Conservation (phyloP, 108 stramenopile species). For the Skeletonema costatum region DNA sequence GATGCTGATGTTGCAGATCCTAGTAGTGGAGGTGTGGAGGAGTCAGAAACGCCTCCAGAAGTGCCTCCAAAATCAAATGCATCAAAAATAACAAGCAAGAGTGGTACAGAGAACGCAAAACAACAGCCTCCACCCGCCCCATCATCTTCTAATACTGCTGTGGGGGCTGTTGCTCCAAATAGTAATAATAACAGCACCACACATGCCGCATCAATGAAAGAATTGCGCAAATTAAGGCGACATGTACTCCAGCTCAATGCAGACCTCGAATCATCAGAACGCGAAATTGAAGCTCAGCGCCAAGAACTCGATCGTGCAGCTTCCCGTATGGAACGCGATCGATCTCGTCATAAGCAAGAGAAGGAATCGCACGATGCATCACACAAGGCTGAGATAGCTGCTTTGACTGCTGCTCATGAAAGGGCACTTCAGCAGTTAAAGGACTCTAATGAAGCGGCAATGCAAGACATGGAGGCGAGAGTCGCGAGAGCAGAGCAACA, state of each 20-base stretch:
- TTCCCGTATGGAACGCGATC: conserved; percentile 79
- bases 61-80: not conserved
- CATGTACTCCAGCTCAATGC: conserved; percentile 77
- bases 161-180: not conserved
- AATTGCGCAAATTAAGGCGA: conserved; percentile 67
- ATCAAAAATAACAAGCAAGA: not conserved
- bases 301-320: conserved; percentile 75
- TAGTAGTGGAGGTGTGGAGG: not conserved
- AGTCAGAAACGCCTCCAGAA: not conserved
- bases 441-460: conserved; percentile 38
- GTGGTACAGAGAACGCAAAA: not conserved
- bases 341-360: conserved; percentile 61
- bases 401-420: conserved; percentile 59
- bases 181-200: not conserved
- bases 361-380: conserved; percentile 52
- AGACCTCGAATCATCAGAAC: conserved; percentile 75
- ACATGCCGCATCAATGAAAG: conserved; percentile 42
- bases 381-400: conserved; percentile 52
- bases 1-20: not conserved
- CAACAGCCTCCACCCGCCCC: not conserved
- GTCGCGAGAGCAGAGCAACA: conserved; percentile 37
- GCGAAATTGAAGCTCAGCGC: conserved; percentile 79
- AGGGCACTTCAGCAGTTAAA: conserved; percentile 54
- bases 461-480: conserved; percentile 56
- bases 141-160: not conserved